A percentile compares a stretch with the other conserved stretches of the same genome.
These are phyloP conservation scores for Oryza glumipatula DNA, from an alignment of 176 grass and related monocot genomes.

Conservation along the genomic window DNA sequence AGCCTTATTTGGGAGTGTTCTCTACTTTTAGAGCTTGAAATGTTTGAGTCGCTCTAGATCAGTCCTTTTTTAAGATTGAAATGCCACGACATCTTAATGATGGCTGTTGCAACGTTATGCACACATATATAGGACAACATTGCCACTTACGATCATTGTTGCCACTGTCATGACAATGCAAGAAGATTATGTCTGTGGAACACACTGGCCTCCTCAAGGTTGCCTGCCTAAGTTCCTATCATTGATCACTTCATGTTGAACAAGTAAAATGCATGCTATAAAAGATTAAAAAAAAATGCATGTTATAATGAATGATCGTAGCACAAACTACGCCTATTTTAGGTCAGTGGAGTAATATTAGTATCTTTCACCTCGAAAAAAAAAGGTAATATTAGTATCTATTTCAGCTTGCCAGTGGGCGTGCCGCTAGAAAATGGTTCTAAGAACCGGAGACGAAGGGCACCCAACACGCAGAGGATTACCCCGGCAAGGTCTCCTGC, in stretches of 20 bases:
- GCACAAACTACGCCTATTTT: neutral
- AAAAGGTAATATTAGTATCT: neutral
- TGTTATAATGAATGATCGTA: neutral
- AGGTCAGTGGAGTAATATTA: neutral
- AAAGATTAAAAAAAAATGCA: neutral
- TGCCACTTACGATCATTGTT: neutral
- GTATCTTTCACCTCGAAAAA: too few relatives aligned
- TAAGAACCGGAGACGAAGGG: conserved; percentile 47
- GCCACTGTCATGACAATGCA: neutral
- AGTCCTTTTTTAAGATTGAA: neutral
- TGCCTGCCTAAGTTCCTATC: neutral
- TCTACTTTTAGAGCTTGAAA: neutral
- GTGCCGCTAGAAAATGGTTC: conserved; percentile 26
- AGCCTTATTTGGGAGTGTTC: neutral
- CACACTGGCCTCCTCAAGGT: neutral
- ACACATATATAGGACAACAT: neutral
- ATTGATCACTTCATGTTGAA: neutral
- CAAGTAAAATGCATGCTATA: neutral
- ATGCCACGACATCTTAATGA: neutral
- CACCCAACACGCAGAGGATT: conserved; percentile 23
- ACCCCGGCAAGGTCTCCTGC: conserved; percentile 26
- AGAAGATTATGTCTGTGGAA: neutral
- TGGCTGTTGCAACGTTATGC: neutral
- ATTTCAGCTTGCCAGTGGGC: conserved; percentile 32
- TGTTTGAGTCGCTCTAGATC: neutral